Percentiles rank a stretch among this genome's conserved stretches.
Conservation (phyloP, 257 asterid genomes). For the Lycium barbarum region DNA sequence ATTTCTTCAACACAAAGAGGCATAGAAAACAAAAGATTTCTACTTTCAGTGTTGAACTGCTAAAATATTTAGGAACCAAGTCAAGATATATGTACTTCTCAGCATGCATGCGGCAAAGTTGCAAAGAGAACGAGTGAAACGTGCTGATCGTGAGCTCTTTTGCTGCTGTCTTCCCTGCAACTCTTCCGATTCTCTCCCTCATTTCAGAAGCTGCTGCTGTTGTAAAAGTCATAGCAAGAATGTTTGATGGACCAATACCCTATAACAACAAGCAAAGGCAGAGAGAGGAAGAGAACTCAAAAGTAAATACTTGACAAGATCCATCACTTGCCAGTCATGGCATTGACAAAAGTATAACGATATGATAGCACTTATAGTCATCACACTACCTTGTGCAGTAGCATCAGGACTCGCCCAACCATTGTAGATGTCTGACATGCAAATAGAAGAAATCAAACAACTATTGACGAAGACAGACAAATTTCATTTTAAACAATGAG, state of each 20-base stretch:
- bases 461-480: conserved; percentile 33
- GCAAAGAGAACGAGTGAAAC: conserved; percentile 95
- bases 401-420: conserved; percentile 95
- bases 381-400: conserved; percentile 67
- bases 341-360: conserved; percentile 30
- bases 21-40: conserved; percentile 9
- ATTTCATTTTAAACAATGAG: conserved; percentile 27
- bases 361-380: conserved; percentile 6
- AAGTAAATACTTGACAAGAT: conserved; percentile 31
- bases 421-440: conserved; percentile 90
- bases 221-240: conserved; percentile 97
- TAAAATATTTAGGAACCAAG: conserved; percentile 21
- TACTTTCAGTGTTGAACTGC: conserved; percentile 1
- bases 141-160: conserved; percentile 94
- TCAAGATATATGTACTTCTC: conserved; percentile 70
- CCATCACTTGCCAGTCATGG: conserved; percentile 13
- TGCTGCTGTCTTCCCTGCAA: conserved; percentile 88
- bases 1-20: not conserved
- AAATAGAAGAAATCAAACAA: conserved; percentile 40
- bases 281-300: conserved; percentile 25
- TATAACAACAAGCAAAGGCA: conserved; percentile 36
- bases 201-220: conserved; percentile 97
- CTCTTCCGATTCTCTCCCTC: conserved; percentile 90
- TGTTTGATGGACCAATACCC: conserved; percentile 84
- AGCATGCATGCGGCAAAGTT: conserved; percentile 93